Evolutionary conservation across 805 yeast genomes (phyloP).

Genomic region (Candida ortonii): DNA sequence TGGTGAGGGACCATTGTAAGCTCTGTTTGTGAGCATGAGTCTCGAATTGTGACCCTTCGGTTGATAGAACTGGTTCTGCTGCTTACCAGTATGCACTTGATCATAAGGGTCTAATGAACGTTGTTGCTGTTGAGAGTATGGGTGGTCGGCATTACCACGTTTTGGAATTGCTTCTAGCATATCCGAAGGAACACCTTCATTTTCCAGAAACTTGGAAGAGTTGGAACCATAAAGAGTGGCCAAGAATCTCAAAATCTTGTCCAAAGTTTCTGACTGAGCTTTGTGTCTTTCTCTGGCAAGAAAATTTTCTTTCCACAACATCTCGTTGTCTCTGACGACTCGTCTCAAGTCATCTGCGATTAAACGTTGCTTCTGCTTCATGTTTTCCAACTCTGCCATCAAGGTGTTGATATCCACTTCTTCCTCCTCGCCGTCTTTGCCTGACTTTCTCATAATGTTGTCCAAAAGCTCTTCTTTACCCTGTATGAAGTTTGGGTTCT

Average conservation of each 20-base stretch:
- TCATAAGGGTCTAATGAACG: constrained; percentile 14
- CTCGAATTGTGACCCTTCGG: constrained; percentile 11
- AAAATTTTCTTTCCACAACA: constrained; percentile 87
- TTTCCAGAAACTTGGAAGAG: constrained; percentile 38
- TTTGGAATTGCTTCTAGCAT: constrained; percentile 18
- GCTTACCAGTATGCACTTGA: constrained; percentile 9
- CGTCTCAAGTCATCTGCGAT: constrained; percentile 83
- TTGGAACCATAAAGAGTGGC: constrained; percentile 77
- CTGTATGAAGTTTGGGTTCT: constrained; percentile 71
- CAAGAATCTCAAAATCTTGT: constrained; percentile 80
- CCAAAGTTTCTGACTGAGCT: constrained; percentile 82
- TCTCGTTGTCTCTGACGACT: constrained; percentile 80
- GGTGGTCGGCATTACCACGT: constrained; percentile 7
- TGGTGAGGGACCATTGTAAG: constrained; percentile 20
- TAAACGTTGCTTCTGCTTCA: constrained; percentile 74
- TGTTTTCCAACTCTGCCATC: constrained; percentile 66
- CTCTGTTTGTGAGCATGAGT: constrained; percentile 30
- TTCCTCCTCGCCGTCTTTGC: constrained; percentile 41
- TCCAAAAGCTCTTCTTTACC: constrained; percentile 84
- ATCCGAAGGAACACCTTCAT: constrained; percentile 16
- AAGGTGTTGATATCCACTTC: constrained; percentile 51
- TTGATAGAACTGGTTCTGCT: constrained; percentile 10
- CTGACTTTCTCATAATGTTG: constrained; percentile 65
- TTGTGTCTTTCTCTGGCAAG: constrained; percentile 81
- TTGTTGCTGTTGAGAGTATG: constrained; percentile 8